These are phyloP conservation scores for Pestalotiopsis sp. DNA, from an alignment of 2,329 filamentous ascomycete genomes.

Conservation along the genomic window DNA sequence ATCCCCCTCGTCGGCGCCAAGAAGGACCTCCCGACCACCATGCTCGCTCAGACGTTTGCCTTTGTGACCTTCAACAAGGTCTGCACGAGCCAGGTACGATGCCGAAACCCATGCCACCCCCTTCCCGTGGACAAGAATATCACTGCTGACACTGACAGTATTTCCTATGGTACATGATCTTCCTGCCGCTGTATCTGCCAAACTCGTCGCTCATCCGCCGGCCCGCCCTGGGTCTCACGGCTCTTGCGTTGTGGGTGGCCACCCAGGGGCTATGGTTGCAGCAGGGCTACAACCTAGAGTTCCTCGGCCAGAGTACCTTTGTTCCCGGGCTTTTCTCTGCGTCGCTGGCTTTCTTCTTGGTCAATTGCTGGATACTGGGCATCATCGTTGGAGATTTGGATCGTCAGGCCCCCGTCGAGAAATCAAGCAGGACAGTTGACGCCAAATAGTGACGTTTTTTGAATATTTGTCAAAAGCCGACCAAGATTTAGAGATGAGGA, in stretches of 20 bases:
- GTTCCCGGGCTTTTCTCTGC: slow-evolving; percentile 80
- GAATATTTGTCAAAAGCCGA: background rate
- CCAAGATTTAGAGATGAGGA: background rate
- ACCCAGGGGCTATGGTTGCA: slow-evolving; percentile 78
- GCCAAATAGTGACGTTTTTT: background rate
- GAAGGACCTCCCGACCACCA: slow-evolving; percentile 77
- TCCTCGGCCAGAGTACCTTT: slow-evolving; percentile 81
- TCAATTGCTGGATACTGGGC: slow-evolving; percentile 87
- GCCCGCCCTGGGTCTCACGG: slow-evolving; percentile 64
- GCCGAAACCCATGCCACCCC: background rate
- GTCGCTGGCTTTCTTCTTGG: slow-evolving; percentile 77
- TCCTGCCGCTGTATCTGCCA: slow-evolving; percentile 89
- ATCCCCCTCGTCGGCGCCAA: slow-evolving; percentile 80
- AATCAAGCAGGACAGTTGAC: background rate
- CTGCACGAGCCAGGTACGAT: slow-evolving; percentile 88
- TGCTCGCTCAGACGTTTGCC: slow-evolving; percentile 95
- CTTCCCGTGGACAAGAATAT: too few species aligned
- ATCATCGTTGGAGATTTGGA: slow-evolving; percentile 72
- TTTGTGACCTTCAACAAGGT: slow-evolving; percentile 99
- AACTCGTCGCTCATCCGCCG: slow-evolving; percentile 70
- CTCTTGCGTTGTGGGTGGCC: slow-evolving; percentile 72
- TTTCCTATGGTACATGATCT: slow-evolving; percentile 97
- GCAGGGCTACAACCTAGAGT: slow-evolving; percentile 76
- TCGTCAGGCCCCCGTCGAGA: background rate
- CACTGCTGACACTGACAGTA: slow-evolving; percentile 60